phyloP scores from a whole-genome alignment of 176 grass and related monocot species.

The Oryza coarctata region DNA sequence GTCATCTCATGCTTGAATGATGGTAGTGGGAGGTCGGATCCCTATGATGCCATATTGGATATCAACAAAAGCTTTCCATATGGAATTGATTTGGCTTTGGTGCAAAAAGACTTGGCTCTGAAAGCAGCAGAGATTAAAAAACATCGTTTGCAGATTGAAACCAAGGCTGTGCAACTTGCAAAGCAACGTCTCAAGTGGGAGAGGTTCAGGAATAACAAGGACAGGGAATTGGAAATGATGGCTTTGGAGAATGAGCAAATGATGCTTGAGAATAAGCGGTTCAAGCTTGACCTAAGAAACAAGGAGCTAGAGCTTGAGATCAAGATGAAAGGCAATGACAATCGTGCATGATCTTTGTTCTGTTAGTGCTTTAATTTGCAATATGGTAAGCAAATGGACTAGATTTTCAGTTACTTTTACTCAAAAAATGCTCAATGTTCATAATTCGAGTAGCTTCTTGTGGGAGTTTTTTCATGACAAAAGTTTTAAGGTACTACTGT shows the following conservation, averaged over 20 bases:
- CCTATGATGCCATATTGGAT: constrained; percentile 41
- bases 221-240: constrained; percentile 76
- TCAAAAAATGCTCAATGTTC: neutral
- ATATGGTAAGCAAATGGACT: constrained; percentile 31
- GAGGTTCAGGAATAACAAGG: constrained; percentile 76
- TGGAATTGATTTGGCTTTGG: constrained; percentile 38
- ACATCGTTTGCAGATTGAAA: constrained; percentile 58
- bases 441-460: neutral
- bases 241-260: constrained; percentile 74
- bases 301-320: constrained; percentile 67
- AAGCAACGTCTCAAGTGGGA: constrained; percentile 75
- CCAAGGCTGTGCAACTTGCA: constrained; percentile 54
- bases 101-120: constrained; percentile 40
- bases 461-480: neutral
- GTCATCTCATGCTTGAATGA: constrained; percentile 41
- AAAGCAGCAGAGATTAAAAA: constrained; percentile 53
- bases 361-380: constrained; percentile 12
- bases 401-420: neutral
- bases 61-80: constrained; percentile 59
- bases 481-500: neutral
- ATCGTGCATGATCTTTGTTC: constrained; percentile 33
- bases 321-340: constrained; percentile 38
- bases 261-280: constrained; percentile 70
- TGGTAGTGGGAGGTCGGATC: constrained; percentile 35
- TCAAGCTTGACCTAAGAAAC: constrained; percentile 65